A percentile compares a stretch with the other conserved stretches of the same genome.
phyloP scores from a whole-genome alignment of 371 early-diverging fungal species.

The Funneliformis caledonium region DNA sequence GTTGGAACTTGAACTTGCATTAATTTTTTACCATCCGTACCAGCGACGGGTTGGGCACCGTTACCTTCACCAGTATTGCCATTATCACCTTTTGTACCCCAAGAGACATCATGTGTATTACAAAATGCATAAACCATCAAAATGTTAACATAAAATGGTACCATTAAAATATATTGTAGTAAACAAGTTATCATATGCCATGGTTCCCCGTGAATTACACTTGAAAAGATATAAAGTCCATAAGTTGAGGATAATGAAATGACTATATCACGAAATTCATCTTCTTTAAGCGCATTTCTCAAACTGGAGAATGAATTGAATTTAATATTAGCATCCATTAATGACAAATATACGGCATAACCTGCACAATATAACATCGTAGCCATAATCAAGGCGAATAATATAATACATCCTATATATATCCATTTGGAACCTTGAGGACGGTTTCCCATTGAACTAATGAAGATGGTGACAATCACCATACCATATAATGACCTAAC shows the following conservation, averaged over 20 bases:
- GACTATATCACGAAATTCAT: conserved; percentile 81
- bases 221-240: conserved; percentile 79
- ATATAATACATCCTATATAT: conserved; percentile 56
- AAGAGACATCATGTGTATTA: conserved; percentile 89
- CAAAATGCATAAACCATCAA: conserved; percentile 93
- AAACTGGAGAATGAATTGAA: not conserved
- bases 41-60: conserved; percentile 32
- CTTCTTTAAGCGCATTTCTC: conserved; percentile 46
- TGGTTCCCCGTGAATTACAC: conserved; percentile 83
- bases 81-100: conserved; percentile 93
- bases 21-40: conserved; percentile 47
- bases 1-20: conserved; percentile 49
- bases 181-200: conserved; percentile 95
- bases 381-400: conserved; percentile 69
- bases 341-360: conserved; percentile 47
- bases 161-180: conserved; percentile 82
- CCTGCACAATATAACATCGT: conserved; percentile 58
- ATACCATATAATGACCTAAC: conserved; percentile 75
- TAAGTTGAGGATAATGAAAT: conserved; percentile 83
- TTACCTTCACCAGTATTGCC: conserved; percentile 45
- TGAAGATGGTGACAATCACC: conserved; percentile 76
- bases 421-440: conserved; percentile 84
- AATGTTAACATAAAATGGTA: conserved; percentile 85
- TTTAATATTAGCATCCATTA: conserved; percentile 14
- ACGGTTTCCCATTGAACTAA: conserved; percentile 89